Conservation (phyloP, 2,329 filamentous ascomycete genomes). For the Drechslerella dactyloides region DNA sequence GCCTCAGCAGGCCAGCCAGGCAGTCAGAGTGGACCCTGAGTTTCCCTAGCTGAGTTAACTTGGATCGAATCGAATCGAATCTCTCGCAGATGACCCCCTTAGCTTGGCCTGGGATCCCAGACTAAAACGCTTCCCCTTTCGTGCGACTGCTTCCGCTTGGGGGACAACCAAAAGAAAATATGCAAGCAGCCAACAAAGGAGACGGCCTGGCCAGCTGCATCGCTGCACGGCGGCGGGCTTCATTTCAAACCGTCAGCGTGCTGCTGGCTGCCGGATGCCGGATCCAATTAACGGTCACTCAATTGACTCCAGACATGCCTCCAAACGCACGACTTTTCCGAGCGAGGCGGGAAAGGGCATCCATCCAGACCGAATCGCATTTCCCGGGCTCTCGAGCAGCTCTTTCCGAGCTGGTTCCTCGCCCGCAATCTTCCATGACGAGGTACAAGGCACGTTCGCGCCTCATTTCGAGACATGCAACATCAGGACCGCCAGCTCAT, state of each 20-base stretch:
- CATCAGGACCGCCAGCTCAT: slow-evolving; percentile 37
- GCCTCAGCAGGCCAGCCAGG: slow-evolving; percentile 9
- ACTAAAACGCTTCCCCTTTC: slow-evolving; percentile 39
- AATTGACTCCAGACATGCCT: background rate
- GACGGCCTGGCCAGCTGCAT: background rate
- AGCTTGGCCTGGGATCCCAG: slow-evolving; percentile 26
- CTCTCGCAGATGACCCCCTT: slow-evolving; percentile 12
- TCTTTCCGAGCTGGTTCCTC: slow-evolving; percentile 8
- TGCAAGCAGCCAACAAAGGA: slow-evolving; percentile 6
- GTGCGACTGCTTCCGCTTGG: slow-evolving; percentile 20
- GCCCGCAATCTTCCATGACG: slow-evolving; percentile 23
- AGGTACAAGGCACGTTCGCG: slow-evolving; percentile 28
- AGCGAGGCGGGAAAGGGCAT: slow-evolving; percentile 21
- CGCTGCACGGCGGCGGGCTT: background rate
- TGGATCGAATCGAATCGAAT: slow-evolving; percentile 6
- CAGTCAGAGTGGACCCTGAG: slow-evolving; percentile 38
- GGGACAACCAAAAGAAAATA: slow-evolving; percentile 3
- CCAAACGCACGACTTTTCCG: slow-evolving; percentile 26
- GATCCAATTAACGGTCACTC: slow-evolving; percentile 1
- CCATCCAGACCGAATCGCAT: slow-evolving; percentile 13
- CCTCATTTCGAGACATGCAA: slow-evolving; percentile 34
- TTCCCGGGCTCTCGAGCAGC: background rate
- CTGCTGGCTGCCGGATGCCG: background rate
- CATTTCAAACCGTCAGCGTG: background rate
- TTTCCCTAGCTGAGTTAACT: background rate